A percentile compares a stretch with the other conserved stretches of the same genome.
Evolutionary conservation across 179 eudicot genomes (phyloP).

Genomic region (Heliamphora ciliata): DNA sequence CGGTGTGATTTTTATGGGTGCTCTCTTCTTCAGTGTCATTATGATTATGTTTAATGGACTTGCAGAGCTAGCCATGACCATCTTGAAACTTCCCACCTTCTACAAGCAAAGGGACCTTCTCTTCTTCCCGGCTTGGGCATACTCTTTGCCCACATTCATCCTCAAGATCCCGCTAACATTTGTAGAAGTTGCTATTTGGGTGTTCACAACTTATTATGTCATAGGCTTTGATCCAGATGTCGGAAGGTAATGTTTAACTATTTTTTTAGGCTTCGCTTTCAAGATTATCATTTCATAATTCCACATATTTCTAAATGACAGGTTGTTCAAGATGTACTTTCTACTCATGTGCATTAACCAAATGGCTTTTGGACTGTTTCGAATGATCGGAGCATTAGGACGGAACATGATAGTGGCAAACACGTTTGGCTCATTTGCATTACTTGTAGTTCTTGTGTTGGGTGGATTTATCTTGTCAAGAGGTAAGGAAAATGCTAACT

Average conservation of each 20-base stretch:
- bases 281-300: not conserved
- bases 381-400: conserved; percentile 30
- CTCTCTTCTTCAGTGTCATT: conserved; percentile 28
- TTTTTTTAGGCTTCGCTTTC: not conserved
- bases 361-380: conserved; percentile 28
- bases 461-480: conserved; percentile 40
- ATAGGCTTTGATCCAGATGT: conserved; percentile 40
- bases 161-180: conserved; percentile 35
- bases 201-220: conserved; percentile 27
- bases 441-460: conserved; percentile 25
- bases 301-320: conserved; percentile 13
- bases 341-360: conserved; percentile 27
- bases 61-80: conserved; percentile 31
- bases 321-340: conserved; percentile 33
- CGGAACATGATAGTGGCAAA: conserved; percentile 40
- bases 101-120: conserved; percentile 44
- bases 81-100: conserved; percentile 35
- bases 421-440: conserved; percentile 31
- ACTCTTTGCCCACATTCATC: conserved; percentile 30
- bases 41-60: conserved; percentile 31
- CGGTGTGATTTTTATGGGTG: conserved; percentile 32
- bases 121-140: conserved; percentile 45
- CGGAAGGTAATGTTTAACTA: conserved; percentile 22
- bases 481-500: conserved; percentile 18
- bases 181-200: conserved; percentile 34